Conservation (phyloP, 2,329 filamentous ascomycete species). For the Dryadomyces sulphureus region DNA sequence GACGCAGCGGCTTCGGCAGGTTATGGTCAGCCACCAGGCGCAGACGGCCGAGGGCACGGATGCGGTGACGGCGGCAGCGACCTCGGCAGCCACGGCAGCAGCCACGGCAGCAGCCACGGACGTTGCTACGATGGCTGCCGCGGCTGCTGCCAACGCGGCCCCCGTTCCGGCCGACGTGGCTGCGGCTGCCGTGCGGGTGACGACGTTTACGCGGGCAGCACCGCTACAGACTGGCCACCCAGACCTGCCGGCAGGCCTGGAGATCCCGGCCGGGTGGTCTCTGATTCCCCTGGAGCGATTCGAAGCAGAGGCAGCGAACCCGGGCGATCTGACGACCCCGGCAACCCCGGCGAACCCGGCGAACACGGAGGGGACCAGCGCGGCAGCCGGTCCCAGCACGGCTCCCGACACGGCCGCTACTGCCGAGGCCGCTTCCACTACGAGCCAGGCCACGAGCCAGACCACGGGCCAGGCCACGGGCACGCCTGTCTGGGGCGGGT, state of each 20-base stretch:
- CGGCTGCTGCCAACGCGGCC: neutral
- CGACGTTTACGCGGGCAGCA: conserved; percentile 26
- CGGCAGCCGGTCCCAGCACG: no score
- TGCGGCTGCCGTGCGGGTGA: conserved; percentile 23
- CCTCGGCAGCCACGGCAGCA: no score
- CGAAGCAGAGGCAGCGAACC: conserved; percentile 20
- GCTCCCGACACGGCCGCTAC: no score
- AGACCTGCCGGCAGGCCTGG: conserved; percentile 48
- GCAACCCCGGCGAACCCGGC: neutral
- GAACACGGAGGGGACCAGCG: no score
- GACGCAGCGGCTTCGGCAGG: neutral
- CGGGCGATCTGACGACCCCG: no score
- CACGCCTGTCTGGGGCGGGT: conserved; percentile 33
- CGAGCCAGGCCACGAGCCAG: no score
- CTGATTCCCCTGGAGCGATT: conserved; percentile 45
- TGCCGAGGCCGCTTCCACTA: no score
- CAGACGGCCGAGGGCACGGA: no score
- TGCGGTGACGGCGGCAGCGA: no score
- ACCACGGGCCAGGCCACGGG: neutral
- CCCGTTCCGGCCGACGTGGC: no score
- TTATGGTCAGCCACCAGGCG: neutral
- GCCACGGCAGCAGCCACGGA: no score
- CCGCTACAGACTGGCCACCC: conserved; percentile 13
- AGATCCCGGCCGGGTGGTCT: conserved; percentile 50
- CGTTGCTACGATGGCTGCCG: conserved; percentile 21